Evolutionary conservation across 148 eudicot species (phyloP), one percentile per base, ranked within the genome.

Genomic region (Gaultheria prostrata): DNA sequence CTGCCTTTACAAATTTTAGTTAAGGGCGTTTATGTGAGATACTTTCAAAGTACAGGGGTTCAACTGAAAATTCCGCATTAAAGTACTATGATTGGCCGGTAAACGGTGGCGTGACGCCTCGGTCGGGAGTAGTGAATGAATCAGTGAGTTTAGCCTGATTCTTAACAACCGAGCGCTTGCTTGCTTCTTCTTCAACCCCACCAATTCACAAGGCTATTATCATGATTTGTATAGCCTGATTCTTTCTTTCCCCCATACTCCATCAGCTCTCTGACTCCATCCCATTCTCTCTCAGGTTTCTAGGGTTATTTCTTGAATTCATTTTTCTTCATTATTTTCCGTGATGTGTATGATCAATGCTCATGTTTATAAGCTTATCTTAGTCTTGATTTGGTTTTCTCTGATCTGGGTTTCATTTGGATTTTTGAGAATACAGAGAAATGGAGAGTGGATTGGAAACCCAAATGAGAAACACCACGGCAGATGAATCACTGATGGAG

Each of bases 381-480:
- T 56, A 39, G 9, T 56, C 9, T 32, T 43, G 13, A 63, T 24
- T 45, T 45, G 74, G 53, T n/a, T 39, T 43, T 80, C 20, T 15
- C 3, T 24, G 56, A 30, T 24, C 14, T 26, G 82, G 82, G 54
- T 63, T 80, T 80, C 54, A 26, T 1, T 51, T 63, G 14, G 50
- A 59, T 57, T 61, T 61, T 80, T 39, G 39, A 24, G 74, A 4
- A 11, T 28, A 59, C 17, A 26, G 2, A 26, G 76, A 12, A 82
- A 80, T 80, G 39, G 82, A 80, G 39, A 46, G 33, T 12, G 49
- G 30, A 21, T 79, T 35, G 24, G 72, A 45, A 20, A 17, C 70
- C 82, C 39, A 45, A 39, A 79, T 79, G 82, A 76, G 56, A 56
- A 35, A 4, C 77, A 78, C 65, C 45, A 54, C 80, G 61, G 67